Base-by-base conservation (phyloP, 176 grass and related monocot species). In the Ampelocalamus luodianensis region DNA sequence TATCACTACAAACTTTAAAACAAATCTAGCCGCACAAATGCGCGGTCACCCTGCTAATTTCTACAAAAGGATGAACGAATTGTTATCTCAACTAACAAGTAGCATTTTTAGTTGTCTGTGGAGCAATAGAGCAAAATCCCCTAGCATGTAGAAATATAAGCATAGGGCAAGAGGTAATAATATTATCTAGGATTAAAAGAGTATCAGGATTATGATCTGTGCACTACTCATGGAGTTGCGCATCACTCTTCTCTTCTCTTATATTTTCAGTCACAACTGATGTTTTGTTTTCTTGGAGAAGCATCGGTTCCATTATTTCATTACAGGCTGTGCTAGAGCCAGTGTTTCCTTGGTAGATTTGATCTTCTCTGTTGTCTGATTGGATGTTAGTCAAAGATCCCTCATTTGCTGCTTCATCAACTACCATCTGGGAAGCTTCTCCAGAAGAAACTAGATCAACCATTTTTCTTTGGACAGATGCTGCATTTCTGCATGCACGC, bases 171-270 rank as follows among this genome's bases (percentile, higher is more conserved):
- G n/a, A n/a, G n/a, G n/a, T n/a, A n/a, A n/a, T n/a, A n/a, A n/a
- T n/a, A n/a, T n/a, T n/a, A n/a, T n/a, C n/a, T n/a, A n/a, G n/a
- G n/a, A n/a, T n/a, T n/a, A n/a, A n/a, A n/a, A n/a, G n/a, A n/a
- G n/a, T n/a, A n/a, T n/a, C n/a, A n/a, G n/a, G n/a, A n/a, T n/a
- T n/a, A n/a, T n/a, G n/a, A n/a, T n/a, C n/a, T n/a, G n/a, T n/a
- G n/a, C n/a, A n/a, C n/a, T n/a, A n/a, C n/a, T n/a, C 42, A 68
- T 49, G 44, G 71, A 87, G 60, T 53, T 91, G 75, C 55, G 39
- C 72, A 69, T 84, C 70, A 36, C 70, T 79, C 71, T 85, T 87
- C 24, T 91, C 55, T 84, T 90, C 78, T 66, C 48, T 77, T 54
- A 81, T 76, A 79, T 71, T 79, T 53, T 45, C 65, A 26, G 40